Evolutionary conservation across 2,329 filamentous ascomycete species (phyloP), one percentile per base, ranked within the genome.

Genomic region (Penicillium sp.): DNA sequence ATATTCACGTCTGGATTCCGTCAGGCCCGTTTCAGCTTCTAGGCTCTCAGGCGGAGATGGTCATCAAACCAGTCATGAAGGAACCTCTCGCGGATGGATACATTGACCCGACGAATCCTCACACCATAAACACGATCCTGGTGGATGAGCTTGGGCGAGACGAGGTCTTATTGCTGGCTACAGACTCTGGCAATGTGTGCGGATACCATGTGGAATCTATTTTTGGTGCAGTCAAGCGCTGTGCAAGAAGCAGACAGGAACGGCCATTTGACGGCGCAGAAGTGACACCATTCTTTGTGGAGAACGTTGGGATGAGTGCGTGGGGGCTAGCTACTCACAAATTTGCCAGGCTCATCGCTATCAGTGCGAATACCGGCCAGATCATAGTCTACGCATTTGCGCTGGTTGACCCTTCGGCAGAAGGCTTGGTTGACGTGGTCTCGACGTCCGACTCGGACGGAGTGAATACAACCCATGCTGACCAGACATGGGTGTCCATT

Each of bases 321-420:
- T 98, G 93, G 93, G 93, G 91, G 0, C 69, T 95, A 41, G 85
- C 89, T 6, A 78, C 95, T 9, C 91, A 97, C 65, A 78, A 81
- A 52, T 73, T 83, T 53, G 88, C 88, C n/a, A 82, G 90, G 0
- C 73, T 96, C 52, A 85, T 98, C 53, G 93, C 91, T 0, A 84
- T 94, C 35, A 88, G 86, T 58, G 83, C 87, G 0, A 98, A 98
- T 64, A 79, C 77, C 0, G 73, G 75, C 24, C 61, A 72, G 12
- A 76, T 86, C 27, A 78, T 74, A 3, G 72, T 85, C 1, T 79
- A 81, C 57, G 79, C 80, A 11, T 80, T 81, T 57, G 81, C 78
- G 0, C 69, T 85, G 45, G 67, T 73, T 3, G 66, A 71, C 37
- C 43, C 56, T n/a, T 40, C 43, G 4, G 58, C 62, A n/a, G 53